phyloP scores from a whole-genome alignment of 164 flowering plant species.

The Cinnamomum chago region DNA sequence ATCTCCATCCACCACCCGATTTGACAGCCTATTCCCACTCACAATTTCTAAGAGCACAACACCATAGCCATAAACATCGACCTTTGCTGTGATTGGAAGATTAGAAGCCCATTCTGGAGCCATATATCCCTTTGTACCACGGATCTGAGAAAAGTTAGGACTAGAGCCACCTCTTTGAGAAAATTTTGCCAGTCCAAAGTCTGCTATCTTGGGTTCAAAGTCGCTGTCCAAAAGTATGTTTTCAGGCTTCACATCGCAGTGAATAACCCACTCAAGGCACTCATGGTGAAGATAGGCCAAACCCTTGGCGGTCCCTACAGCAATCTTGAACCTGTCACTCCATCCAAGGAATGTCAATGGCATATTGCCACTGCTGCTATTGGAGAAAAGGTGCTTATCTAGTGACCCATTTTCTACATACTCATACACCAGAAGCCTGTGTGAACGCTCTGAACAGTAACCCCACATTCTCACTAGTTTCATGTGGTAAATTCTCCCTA shows the following conservation, averaged over 20 bases:
- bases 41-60: slow-evolving; percentile 21
- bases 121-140: slow-evolving; percentile 24
- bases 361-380: slow-evolving; percentile 3
- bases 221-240: slow-evolving; percentile 17
- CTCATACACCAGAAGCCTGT: slow-evolving; percentile 30
- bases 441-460: slow-evolving; percentile 23
- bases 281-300: slow-evolving; percentile 22
- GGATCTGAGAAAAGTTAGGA: slow-evolving; percentile 13
- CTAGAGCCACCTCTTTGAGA: slow-evolving; percentile 10
- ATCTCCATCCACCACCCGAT: slow-evolving; percentile 7
- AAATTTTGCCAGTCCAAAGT: slow-evolving; percentile 22
- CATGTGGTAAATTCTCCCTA: slow-evolving; percentile 33
- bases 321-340: slow-evolving; percentile 15
- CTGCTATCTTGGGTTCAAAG: slow-evolving; percentile 19
- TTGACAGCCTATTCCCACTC: slow-evolving; percentile 14
- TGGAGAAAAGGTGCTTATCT: slow-evolving; percentile 18
- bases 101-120: slow-evolving; percentile 22
- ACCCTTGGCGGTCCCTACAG: slow-evolving; percentile 20
- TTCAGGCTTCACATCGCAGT: slow-evolving; percentile 22
- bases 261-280: slow-evolving; percentile 26
- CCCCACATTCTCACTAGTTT: slow-evolving; percentile 38
- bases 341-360: slow-evolving; percentile 1
- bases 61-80: slow-evolving; percentile 20
- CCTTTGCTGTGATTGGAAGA: slow-evolving; percentile 18
- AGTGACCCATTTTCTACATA: slow-evolving; percentile 32